Evolutionary conservation across 2,329 filamentous ascomycete genomes (phyloP), one percentile per base, ranked within the genome.

Genomic region (Pseudopyrenochaeta lycopersici): DNA sequence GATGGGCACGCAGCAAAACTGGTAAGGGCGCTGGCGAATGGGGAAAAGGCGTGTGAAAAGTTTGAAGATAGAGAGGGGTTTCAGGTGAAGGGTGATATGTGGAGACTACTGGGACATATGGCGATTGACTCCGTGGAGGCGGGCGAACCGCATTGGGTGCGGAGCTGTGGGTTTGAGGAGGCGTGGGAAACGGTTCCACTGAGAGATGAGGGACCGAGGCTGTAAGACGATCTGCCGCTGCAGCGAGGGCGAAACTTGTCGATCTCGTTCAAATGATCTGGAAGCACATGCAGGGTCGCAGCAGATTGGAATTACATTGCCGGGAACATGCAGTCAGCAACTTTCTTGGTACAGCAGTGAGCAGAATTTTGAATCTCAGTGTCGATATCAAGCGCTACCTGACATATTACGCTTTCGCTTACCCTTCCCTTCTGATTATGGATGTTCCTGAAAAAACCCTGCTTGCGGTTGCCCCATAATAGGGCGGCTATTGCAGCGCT

Each of bases 1-100:
- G 92, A 97, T 73, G 92, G 93, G 0, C 94, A 98, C 76, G 82
- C 86, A 9, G 81, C 88, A 48, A 97, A 97, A 75, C 77, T 96
- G 4, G 81, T 88, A 7, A 81, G 92, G 29, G 88, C 91, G 1
- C 73, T 95, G 15, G 83, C 84, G 3, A 76, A 92, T 64, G 91
- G 86, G 1, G 81, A 88, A 70, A 70, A 80, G 29, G 67, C 82
- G 1, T 83, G 81, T 46, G 64, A 70, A 60, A 71, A 73, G 35
- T 89, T 73, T 56, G 78, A 80, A 53, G 55, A 40, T 72, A 78
- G 20, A 77, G 79, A 62, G 14, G 65, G 58, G 11, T 79, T 85
- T 27, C 73, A 76, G 46, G 74, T 91, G 33, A 81, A 80, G 56
- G 80, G 80, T 0, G 80, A 82, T 3, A 78, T 84, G 65, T 92